A percentile compares a stretch with the other conserved stretches of the same genome.
These are phyloP conservation scores for Podospora fimiseda DNA, from an alignment of 495 filamentous ascomycete genomes.

Conservation along the genomic window DNA sequence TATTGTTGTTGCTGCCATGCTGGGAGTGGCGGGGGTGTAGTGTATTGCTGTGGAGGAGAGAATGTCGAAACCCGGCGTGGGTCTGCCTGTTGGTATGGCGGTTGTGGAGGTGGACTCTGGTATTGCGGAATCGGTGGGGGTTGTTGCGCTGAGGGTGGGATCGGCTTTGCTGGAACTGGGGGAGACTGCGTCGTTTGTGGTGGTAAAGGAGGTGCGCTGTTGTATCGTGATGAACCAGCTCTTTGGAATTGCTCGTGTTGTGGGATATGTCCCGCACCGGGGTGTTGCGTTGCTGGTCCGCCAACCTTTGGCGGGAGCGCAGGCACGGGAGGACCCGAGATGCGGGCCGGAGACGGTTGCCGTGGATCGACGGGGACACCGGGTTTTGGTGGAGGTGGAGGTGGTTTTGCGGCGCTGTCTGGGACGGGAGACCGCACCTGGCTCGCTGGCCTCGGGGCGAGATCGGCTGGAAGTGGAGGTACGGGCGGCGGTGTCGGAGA, in stretches of 20 bases:
- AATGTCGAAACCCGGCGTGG: constrained; percentile 23
- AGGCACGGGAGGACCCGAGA: constrained; percentile 31
- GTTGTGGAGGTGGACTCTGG: constrained; percentile 29
- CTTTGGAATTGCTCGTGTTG: constrained; percentile 23
- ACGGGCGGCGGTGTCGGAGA: constrained; percentile 32
- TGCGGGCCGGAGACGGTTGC: constrained; percentile 12
- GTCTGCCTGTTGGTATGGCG: constrained; percentile 20
- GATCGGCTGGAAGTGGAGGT: constrained; percentile 35
- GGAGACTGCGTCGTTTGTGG: constrained; percentile 17
- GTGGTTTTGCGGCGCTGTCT: constrained; percentile 24
- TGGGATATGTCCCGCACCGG: constrained; percentile 7
- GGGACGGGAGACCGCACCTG: constrained; percentile 7
- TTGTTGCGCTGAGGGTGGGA: constrained; percentile 5
- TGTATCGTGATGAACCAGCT: constrained; percentile 35
- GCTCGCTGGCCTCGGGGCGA: constrained; percentile 18
- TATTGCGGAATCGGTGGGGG: constrained; percentile 18
- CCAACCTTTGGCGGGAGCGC: constrained; percentile 29
- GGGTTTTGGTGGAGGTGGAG: constrained; percentile 41
- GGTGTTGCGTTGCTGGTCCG: constrained; percentile 25
- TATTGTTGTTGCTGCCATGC: not conserved
- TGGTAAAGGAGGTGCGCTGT: constrained; percentile 38
- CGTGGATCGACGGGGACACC: constrained; percentile 25
- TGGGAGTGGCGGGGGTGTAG: constrained; percentile 3
- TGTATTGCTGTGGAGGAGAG: constrained; percentile 21
- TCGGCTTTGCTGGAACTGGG: constrained; percentile 1